These are phyloP conservation scores for Jatropha multifida DNA, from an alignment of 441 rosid species.

Conservation along the genomic window DNA sequence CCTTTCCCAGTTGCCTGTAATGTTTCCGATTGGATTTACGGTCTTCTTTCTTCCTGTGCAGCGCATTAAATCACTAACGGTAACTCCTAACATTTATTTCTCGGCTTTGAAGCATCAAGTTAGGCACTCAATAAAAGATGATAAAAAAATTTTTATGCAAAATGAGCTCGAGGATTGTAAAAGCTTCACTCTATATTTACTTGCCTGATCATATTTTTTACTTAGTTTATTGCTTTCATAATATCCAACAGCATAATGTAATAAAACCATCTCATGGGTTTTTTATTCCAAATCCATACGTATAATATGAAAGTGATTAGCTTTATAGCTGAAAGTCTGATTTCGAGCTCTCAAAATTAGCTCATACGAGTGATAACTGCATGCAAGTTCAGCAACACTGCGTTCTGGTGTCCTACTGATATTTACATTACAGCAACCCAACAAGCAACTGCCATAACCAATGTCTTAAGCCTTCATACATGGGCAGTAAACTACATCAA, in stretches of 20 bases:
- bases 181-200: not conserved
- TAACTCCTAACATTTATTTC: not conserved
- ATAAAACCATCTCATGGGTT: not conserved
- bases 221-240: not conserved
- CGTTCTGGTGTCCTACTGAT: not conserved
- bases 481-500: slow-evolving; percentile 21
- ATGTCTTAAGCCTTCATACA: not conserved
- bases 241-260: too few relatives aligned
- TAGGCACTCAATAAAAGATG: too few relatives aligned
- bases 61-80: not conserved
- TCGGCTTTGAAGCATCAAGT: not conserved
- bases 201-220: not conserved
- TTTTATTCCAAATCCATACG: not conserved
- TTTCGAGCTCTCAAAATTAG: not conserved
- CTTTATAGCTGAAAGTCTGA: not conserved
- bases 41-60: not conserved
- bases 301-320: not conserved
- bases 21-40: not conserved
- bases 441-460: not conserved
- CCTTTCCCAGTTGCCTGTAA: not conserved
- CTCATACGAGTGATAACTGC: not conserved
- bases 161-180: not conserved
- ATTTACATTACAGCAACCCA: not conserved
- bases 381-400: not conserved
- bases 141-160: too few relatives aligned